Conservation (phyloP, 768 basidiomycete genomes). For the Collybia sordida region DNA sequence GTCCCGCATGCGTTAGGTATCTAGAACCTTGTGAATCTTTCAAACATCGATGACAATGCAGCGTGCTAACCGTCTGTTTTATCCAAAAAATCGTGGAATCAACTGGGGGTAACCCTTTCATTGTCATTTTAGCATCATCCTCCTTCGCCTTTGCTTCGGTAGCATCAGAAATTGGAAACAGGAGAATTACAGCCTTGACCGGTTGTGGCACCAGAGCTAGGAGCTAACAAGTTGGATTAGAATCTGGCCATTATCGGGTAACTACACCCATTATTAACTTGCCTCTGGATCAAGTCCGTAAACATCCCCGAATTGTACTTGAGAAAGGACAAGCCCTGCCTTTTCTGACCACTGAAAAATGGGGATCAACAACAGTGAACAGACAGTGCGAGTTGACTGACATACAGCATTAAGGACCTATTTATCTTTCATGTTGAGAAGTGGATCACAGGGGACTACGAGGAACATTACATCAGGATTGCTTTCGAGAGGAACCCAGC, state of each 20-base stretch:
- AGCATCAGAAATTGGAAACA: slow-evolving; percentile 56
- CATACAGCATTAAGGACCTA: slow-evolving; percentile 4
- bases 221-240: slow-evolving; percentile 44
- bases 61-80: slow-evolving; percentile 84
- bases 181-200: slow-evolving; percentile 79
- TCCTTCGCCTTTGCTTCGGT: neutral
- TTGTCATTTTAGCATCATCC: neutral
- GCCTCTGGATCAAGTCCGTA: slow-evolving; percentile 74
- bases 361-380: neutral
- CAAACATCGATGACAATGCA: slow-evolving; percentile 1
- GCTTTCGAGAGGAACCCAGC: slow-evolving; percentile 2
- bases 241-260: neutral
- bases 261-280: slow-evolving; percentile 3
- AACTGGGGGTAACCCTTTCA: neutral
- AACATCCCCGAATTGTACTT: slow-evolving; percentile 61
- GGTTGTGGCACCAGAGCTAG: slow-evolving; percentile 69
- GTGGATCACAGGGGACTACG: neutral
- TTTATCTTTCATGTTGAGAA: neutral
- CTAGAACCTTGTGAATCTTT: slow-evolving; percentile 28
- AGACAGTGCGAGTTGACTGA: neutral
- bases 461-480: slow-evolving; percentile 1
- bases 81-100: slow-evolving; percentile 69
- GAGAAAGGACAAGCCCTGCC: neutral
- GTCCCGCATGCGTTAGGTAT: slow-evolving; percentile 88
- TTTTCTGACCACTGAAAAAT: slow-evolving; percentile 1